Evolutionary conservation across 2,329 filamentous ascomycete genomes (phyloP), one percentile per base, ranked within the genome.

Genomic region (Periconia sp.): DNA sequence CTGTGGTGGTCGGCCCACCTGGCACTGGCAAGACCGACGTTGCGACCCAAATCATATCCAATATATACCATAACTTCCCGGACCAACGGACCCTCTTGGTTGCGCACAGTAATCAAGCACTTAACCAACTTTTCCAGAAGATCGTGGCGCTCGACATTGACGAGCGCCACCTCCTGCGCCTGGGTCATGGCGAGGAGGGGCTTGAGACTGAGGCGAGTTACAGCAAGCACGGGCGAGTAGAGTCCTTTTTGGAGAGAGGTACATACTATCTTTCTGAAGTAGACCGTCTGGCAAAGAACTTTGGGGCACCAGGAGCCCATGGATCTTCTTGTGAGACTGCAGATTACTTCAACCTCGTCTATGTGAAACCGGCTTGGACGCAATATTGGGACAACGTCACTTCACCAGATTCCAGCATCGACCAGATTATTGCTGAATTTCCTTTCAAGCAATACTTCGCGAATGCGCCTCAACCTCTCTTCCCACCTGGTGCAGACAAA

Each of bases 1-100:
- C 93, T 1, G 85, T 99, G 45, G 89, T 99, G 62, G 91, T 99
- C 57, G 94, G 94, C 1, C 94, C 94, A 50, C 94, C 94, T 8
- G 94, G 94, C 50, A 99, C 94, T 7, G 94, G 95, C 58, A 99
- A 99, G 79, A 99, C 94, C n/a, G 94, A 99, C 74, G 94, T 99
- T 49, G 92, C 92, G 45, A 97, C 93, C 5, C 94, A 99, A 74
- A 95, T 97, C 71, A 99, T 99, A 76, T 97, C 91, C 78, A 97
- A 97, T 73, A 89, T 99, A 63, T 99, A 99, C 70, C 93, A 97
- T 79, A 96, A 97, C 75, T 99, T 97, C 71, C 92, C 94, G 8
- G 82, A 88, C 59, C 92, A 99, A 73, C 89, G 91, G 63, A 99
- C 94, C 0, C 79, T 99, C 17, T 84, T 99, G 41, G 86, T 99